Percentiles rank a stretch among this genome's conserved stretches.
These are phyloP conservation scores for Pterocarpus santalinus DNA, from an alignment of 306 rosid genomes.

Conservation along the genomic window DNA sequence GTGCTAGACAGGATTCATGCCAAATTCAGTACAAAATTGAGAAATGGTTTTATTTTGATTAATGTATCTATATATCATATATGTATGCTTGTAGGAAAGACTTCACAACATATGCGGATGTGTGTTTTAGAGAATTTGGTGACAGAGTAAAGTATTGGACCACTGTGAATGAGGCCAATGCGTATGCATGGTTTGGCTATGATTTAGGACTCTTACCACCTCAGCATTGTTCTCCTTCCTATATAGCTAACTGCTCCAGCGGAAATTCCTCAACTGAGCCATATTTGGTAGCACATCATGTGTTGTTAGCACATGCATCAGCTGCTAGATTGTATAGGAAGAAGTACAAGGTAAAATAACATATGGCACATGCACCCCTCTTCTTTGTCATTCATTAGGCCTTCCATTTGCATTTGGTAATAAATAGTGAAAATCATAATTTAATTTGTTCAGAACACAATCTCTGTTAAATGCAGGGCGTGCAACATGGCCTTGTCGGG, in stretches of 20 bases:
- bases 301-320: slow-evolving; percentile 58
- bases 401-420: too few relatives aligned
- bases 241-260: slow-evolving; percentile 41
- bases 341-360: slow-evolving; percentile 51
- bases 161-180: slow-evolving; percentile 58
- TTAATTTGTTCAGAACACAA: neutral
- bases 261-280: slow-evolving; percentile 68
- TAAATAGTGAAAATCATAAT: neutral
- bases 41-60: neutral
- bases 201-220: slow-evolving; percentile 45
- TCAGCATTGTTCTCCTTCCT: slow-evolving; percentile 46
- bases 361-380: neutral
- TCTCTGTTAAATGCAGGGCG: slow-evolving; percentile 53
- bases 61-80: neutral
- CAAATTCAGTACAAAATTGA: neutral
- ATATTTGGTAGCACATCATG: slow-evolving; percentile 57
- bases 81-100: slow-evolving; percentile 51
- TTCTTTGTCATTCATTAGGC: too few relatives aligned
- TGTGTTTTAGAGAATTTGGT: slow-evolving; percentile 66
- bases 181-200: slow-evolving; percentile 36
- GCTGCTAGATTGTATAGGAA: slow-evolving; percentile 50
- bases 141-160: slow-evolving; percentile 66
- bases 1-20: neutral
- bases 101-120: slow-evolving; percentile 53
- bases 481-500: slow-evolving; percentile 70